phyloP scores from a whole-genome alignment of 305 asterid species.

The Salvia sclarea region DNA sequence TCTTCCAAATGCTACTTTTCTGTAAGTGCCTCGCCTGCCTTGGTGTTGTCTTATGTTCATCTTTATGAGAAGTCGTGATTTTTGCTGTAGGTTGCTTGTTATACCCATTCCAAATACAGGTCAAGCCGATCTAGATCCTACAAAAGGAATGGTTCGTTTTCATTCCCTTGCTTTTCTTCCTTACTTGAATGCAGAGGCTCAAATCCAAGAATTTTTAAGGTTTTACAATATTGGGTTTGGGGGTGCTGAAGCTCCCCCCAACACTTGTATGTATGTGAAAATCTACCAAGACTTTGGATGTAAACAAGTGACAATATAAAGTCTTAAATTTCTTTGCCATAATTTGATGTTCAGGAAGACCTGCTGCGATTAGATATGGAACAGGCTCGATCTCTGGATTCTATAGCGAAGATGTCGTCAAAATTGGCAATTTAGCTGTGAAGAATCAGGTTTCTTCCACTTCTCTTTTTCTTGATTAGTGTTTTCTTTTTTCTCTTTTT shows the following conservation, averaged over 20 bases:
- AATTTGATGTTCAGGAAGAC: conserved; percentile 46
- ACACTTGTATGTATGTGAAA: not conserved
- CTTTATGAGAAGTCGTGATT: no score
- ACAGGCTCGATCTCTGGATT: conserved; percentile 92
- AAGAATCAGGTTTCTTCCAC: conserved; percentile 56
- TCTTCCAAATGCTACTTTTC: conserved; percentile 83
- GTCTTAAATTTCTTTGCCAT: no score
- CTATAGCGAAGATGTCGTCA: conserved; percentile 64
- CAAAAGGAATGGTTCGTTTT: conserved; percentile 63
- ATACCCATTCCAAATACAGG: conserved; percentile 68
- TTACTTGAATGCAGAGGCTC: no score
- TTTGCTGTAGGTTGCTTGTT: conserved; percentile 67
- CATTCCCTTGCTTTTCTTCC: not conserved
- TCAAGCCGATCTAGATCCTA: conserved; percentile 68
- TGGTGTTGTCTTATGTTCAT: no score
- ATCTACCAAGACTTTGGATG: not conserved
- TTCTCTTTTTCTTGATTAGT: not conserved
- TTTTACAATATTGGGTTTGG: not conserved
- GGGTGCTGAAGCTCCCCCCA: not conserved
- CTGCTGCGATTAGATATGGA: conserved; percentile 90
- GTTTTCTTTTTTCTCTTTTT: no score
- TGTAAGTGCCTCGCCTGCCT: conserved; percentile 60
- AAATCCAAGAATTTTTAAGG: no score
- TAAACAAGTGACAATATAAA: no score
- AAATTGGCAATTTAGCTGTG: conserved; percentile 68